Evolutionary conservation across 1,284 basidiomycete species (phyloP).

Genomic region (Melampsora larici-populina): DNA sequence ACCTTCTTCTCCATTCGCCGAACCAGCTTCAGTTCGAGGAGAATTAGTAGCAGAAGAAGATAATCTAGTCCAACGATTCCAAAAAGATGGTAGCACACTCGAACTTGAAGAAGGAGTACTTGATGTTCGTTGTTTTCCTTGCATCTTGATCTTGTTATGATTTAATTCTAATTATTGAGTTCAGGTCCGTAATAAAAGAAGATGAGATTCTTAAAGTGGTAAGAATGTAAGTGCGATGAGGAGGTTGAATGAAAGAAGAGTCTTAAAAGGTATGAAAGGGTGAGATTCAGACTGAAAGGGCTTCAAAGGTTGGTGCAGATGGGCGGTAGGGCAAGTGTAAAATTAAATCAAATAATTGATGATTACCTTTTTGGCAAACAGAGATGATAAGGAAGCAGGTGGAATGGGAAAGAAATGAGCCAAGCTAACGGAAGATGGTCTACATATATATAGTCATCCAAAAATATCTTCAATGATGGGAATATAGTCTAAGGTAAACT

Average conservation of each 20-base stretch:
- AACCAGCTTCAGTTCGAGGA: not conserved
- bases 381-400: not conserved
- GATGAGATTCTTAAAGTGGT: not conserved
- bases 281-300: not conserved
- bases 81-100: not conserved
- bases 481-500: too few relatives aligned
- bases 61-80: constrained; percentile 3
- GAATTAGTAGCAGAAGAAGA: not conserved
- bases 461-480: too few relatives aligned
- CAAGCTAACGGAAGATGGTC: not conserved
- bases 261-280: not conserved
- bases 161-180: too few relatives aligned
- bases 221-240: not conserved
- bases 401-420: not conserved
- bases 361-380: constrained; percentile 1
- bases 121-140: not conserved
- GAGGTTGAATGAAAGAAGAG: not conserved
- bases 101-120: not conserved
- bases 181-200: not conserved
- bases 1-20: not conserved
- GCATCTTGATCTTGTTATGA: too few relatives aligned
- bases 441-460: not conserved
- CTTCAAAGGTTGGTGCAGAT: not conserved
- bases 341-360: not conserved
- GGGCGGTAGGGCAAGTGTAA: not conserved